These are phyloP conservation scores for Aegilops bicornis DNA, from an alignment of 176 grass and related monocot species.

Conservation along the genomic window DNA sequence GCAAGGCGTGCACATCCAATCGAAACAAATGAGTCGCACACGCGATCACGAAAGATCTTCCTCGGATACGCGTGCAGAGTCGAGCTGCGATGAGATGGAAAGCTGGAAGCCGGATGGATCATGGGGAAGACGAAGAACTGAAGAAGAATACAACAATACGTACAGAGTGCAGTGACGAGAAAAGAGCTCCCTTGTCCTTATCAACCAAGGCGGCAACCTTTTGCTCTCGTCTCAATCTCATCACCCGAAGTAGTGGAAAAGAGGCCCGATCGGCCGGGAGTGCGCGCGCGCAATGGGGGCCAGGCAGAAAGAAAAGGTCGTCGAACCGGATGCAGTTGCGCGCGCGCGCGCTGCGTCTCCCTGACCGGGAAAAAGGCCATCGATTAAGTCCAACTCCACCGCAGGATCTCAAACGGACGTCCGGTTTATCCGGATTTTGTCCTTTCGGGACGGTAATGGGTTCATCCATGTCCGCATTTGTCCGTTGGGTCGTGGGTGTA, in stretches of 20 bases:
- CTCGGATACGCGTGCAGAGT: neutral
- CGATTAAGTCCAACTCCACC: too few relatives aligned
- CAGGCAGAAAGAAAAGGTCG: neutral
- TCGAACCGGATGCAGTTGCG: neutral
- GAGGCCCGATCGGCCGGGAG: neutral
- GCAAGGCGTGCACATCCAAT: neutral
- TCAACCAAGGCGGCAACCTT: constrained; percentile 33
- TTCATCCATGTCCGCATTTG: too few relatives aligned
- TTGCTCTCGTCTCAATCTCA: constrained; percentile 18
- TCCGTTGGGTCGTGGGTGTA: too few relatives aligned
- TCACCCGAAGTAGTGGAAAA: neutral
- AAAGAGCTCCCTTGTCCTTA: constrained; percentile 45
- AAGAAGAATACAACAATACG: constrained; percentile 14
- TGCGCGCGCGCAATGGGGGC: neutral
- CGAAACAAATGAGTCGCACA: constrained; percentile 4
- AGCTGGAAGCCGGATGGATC: neutral
- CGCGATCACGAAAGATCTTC: constrained; percentile 3
- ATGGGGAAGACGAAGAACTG: neutral
- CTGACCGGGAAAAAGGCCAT: neutral
- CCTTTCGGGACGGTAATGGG: too few relatives aligned
- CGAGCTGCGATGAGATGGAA: neutral
- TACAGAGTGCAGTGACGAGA: neutral
- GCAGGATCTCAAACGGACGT: too few relatives aligned
- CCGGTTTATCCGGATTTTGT: too few relatives aligned
- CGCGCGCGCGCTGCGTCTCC: neutral